Evolutionary conservation across 164 flowering plant species (phyloP).

Genomic region (Piper longum): DNA sequence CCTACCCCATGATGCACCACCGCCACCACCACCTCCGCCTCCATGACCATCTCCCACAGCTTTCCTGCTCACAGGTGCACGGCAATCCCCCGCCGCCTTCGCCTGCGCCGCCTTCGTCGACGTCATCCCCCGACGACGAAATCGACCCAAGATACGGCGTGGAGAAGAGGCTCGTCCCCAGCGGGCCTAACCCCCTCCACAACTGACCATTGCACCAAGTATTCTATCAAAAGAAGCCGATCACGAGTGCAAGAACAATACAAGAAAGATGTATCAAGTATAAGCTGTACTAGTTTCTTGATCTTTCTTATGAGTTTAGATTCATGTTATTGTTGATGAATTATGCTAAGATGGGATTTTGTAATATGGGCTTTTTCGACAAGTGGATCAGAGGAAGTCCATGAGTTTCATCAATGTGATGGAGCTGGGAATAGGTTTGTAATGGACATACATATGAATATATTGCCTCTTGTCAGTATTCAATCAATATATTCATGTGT

Average conservation of each 20-base stretch:
- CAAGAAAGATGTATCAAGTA: neutral
- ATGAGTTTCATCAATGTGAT: conserved; percentile 1
- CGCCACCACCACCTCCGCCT: neutral
- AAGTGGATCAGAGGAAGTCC: conserved; percentile 2
- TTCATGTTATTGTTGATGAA: neutral
- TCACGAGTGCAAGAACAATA: too few species aligned
- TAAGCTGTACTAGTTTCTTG: neutral
- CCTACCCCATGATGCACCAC: neutral
- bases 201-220: neutral
- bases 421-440: neutral
- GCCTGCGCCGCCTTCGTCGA: neutral
- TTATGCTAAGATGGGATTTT: neutral
- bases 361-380: neutral
- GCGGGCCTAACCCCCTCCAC: conserved; percentile 2
- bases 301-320: neutral
- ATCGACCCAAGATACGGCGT: conserved; percentile 2
- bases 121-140: neutral
- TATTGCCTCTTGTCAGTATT: neutral
- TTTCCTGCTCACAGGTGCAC: neutral
- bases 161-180: conserved; percentile 1
- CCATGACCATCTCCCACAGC: neutral
- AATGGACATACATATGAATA: neutral
- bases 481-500: conserved; percentile 4
- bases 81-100: neutral
- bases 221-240: neutral